phyloP scores from a whole-genome alignment of 352 stramenopile genomes.

The Phytophthora pistaciae region DNA sequence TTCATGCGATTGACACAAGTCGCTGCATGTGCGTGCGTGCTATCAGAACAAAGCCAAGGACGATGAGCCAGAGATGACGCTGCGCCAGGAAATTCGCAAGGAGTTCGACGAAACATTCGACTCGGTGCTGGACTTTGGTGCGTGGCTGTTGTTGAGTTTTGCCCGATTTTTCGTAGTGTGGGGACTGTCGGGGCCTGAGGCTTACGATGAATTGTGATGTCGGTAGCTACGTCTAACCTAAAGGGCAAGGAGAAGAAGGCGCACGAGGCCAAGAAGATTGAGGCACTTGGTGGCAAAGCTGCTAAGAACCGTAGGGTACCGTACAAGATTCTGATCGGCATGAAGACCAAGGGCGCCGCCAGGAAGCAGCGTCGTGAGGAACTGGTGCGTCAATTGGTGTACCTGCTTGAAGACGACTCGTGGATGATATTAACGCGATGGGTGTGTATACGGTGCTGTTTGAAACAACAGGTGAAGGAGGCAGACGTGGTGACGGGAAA shows the following conservation, averaged over 20 bases:
- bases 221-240: constrained; percentile 56
- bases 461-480: constrained; percentile 59
- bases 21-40: neutral
- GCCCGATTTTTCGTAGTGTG: neutral
- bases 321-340: constrained; percentile 78
- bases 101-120: constrained; percentile 82
- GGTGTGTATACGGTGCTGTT: constrained; percentile 2
- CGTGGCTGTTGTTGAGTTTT: neutral
- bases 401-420: neutral
- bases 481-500: constrained; percentile 80
- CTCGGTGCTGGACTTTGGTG: constrained; percentile 80
- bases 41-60: constrained; percentile 31
- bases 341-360: constrained; percentile 70
- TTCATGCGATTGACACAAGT: constrained; percentile 12
- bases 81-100: constrained; percentile 76
- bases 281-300: constrained; percentile 69
- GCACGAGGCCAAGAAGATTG: constrained; percentile 77
- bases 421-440: neutral
- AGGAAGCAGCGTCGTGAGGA: constrained; percentile 68
- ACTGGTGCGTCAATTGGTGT: constrained; percentile 43
- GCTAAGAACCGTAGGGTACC: constrained; percentile 65
- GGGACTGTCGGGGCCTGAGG: neutral
- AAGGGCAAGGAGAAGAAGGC: constrained; percentile 87
- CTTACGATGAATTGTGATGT: neutral
- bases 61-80: constrained; percentile 52